Conservation (phyloP, 306 rosid species). For the Citrullus mucosospermus region DNA sequence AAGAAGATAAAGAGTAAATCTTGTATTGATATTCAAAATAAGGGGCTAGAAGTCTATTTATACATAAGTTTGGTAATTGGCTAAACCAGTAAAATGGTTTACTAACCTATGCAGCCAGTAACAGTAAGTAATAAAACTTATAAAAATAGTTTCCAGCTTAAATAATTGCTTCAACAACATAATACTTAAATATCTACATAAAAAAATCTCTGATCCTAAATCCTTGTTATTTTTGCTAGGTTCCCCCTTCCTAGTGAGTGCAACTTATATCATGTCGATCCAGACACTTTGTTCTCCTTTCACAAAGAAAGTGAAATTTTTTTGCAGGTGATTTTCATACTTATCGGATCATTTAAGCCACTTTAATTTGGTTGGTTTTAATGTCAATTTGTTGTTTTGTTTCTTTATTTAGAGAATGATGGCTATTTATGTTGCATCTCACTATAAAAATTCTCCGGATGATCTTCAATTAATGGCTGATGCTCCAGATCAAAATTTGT, state of each 20-base stretch:
- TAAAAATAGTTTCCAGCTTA: no score
- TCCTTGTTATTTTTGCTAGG: slow-evolving; percentile 20
- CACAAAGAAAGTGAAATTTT: slow-evolving; percentile 83
- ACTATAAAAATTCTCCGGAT: slow-evolving; percentile 91
- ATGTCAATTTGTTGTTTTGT: slow-evolving; percentile 16
- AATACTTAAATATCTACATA: no score
- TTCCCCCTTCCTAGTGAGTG: slow-evolving; percentile 71
- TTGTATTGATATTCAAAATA: no score
- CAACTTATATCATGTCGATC: slow-evolving; percentile 75
- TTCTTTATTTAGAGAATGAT: slow-evolving; percentile 80
- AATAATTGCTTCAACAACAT: no score
- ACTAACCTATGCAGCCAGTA: no score
- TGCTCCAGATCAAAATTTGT: slow-evolving; percentile 92
- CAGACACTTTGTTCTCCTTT: slow-evolving; percentile 85
- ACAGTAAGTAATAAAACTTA: no score
- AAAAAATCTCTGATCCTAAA: background rate
- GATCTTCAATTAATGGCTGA: slow-evolving; percentile 93
- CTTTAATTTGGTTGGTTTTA: background rate
- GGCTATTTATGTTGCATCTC: slow-evolving; percentile 86
- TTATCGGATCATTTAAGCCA: background rate
- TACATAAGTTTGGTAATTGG: no score
- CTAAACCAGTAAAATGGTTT: no score
- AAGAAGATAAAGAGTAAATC: no score
- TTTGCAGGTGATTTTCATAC: slow-evolving; percentile 50
- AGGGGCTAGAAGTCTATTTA: no score